Percentiles rank a stretch among this genome's conserved stretches.
phyloP scores from a whole-genome alignment of 169 alveolate genomes.

The Plasmodium vinckei region DNA sequence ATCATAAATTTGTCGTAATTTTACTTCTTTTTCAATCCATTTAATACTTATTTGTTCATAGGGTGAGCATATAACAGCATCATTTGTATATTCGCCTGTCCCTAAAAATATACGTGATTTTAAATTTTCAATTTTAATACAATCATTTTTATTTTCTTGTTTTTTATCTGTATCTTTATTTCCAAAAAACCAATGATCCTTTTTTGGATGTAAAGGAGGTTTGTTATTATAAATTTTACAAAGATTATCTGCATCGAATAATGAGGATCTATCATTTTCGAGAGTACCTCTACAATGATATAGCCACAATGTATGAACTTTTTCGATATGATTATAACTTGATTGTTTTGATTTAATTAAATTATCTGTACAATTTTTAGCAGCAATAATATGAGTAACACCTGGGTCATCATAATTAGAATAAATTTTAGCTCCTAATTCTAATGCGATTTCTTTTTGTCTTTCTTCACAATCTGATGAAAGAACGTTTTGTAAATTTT shows the following conservation, averaged over 20 bases:
- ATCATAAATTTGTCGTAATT: constrained; percentile 79
- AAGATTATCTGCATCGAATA: constrained; percentile 90
- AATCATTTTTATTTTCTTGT: constrained; percentile 79
- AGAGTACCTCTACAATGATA: constrained; percentile 92
- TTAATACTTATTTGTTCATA: constrained; percentile 84
- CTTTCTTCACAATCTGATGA: constrained; percentile 92
- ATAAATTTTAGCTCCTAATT: constrained; percentile 89
- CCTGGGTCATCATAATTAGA: constrained; percentile 85
- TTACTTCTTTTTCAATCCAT: constrained; percentile 89
- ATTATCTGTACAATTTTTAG: constrained; percentile 92
- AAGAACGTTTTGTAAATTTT: constrained; percentile 84
- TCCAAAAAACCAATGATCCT: constrained; percentile 92
- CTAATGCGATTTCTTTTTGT: constrained; percentile 90
- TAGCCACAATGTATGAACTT: constrained; percentile 93
- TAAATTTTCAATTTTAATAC: constrained; percentile 78
- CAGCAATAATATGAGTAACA: constrained; percentile 92
- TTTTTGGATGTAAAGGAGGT: constrained; percentile 91
- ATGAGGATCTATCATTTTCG: constrained; percentile 83
- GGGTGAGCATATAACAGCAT: constrained; percentile 89
- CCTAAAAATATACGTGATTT: constrained; percentile 88
- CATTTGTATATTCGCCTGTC: constrained; percentile 90
- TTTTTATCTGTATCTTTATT: constrained; percentile 61
- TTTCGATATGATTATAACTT: constrained; percentile 81
- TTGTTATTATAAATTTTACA: constrained; percentile 89
- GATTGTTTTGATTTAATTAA: constrained; percentile 86